Evolutionary conservation across 2,329 filamentous ascomycete species (phyloP), one percentile per base, ranked within the genome.

Genomic region (Chrysosporium queenslandicum): DNA sequence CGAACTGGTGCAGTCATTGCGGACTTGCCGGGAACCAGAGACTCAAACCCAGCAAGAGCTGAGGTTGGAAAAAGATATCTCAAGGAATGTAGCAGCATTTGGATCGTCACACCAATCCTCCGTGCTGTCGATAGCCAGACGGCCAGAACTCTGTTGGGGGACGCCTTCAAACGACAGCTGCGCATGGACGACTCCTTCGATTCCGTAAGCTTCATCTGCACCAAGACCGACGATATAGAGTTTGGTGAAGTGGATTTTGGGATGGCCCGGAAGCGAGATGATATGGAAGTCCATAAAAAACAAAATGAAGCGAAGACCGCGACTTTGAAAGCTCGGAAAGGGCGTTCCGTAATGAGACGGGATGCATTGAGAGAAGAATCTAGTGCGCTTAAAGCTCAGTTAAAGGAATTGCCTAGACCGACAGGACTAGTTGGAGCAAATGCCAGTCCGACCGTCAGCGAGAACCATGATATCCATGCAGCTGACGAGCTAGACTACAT

Each of bases 191-290:
- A 77, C 1, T 72, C 68, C 0, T 78, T 78, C 50, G 72, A 67
- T 5, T 70, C 67, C 1, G 69, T 82, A 2, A 81, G 77, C 0
- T 83, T 83, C 54, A 77, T 84, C 12, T 83, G 80, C 59, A 76
- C 73, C 14, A 83, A 83, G 60, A 80, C 78, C 0, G 81, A 84
- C 59, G 78, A 83, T 40, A 79, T 83, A n/a, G n/a, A n/a, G n/a
- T n/a, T n/a, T n/a, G n/a, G n/a, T n/a, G n/a, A n/a, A n/a, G n/a
- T n/a, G n/a, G n/a, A n/a, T n/a, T n/a, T n/a, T n/a, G n/a, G n/a
- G n/a, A n/a, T 55, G 11, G n/a, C 46, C 3, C 4, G 18, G 8
- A 12, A 27, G 9, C 23, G 23, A 12, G 21, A 40, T 6, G 21
- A 49, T 4, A 20, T 40, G 3, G n/a, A 14, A 2, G 2, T 12